Evolutionary conservation across 1,284 basidiomycete genomes (phyloP).

Genomic region (Moesziomyces sp.): DNA sequence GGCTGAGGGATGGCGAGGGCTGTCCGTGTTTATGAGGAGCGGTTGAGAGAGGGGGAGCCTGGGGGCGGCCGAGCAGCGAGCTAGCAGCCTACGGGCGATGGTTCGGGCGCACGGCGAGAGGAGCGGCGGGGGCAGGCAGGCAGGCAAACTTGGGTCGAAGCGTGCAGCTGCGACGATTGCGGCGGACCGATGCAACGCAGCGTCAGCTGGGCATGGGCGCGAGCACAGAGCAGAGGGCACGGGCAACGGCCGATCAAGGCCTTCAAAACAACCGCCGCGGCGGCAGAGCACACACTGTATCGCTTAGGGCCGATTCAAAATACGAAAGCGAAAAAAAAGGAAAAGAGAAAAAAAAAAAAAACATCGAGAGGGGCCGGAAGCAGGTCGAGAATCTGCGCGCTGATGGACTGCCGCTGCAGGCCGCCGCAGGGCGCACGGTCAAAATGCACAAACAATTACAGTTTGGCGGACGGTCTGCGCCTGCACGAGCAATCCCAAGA

Average conservation of each 20-base stretch:
- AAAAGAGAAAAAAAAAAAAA: conserved; percentile 2
- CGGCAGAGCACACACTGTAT: background rate
- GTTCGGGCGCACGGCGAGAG: background rate
- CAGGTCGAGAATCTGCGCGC: too few relatives aligned
- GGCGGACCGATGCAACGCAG: conserved; percentile 4
- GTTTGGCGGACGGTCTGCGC: too few relatives aligned
- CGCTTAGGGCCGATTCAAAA: background rate
- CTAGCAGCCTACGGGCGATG: background rate
- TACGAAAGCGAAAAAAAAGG: conserved; percentile 8
- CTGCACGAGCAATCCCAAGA: too few relatives aligned
- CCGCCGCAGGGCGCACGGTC: too few relatives aligned
- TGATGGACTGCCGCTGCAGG: too few relatives aligned
- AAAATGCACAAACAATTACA: too few relatives aligned
- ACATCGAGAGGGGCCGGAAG: background rate
- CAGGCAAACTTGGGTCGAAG: conserved; percentile 6
- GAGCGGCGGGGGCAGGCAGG: background rate
- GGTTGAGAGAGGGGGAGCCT: background rate
- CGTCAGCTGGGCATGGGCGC: background rate
- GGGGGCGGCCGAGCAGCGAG: background rate
- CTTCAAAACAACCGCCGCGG: conserved; percentile 9
- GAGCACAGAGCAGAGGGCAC: conserved; percentile 5
- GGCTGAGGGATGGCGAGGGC: background rate
- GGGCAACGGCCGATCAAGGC: conserved; percentile 8
- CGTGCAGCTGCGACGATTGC: conserved; percentile 8
- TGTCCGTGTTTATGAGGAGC: conserved; percentile 39